phyloP scores from a whole-genome alignment of 345 rosid species.

The Alliaria petiolata region DNA sequence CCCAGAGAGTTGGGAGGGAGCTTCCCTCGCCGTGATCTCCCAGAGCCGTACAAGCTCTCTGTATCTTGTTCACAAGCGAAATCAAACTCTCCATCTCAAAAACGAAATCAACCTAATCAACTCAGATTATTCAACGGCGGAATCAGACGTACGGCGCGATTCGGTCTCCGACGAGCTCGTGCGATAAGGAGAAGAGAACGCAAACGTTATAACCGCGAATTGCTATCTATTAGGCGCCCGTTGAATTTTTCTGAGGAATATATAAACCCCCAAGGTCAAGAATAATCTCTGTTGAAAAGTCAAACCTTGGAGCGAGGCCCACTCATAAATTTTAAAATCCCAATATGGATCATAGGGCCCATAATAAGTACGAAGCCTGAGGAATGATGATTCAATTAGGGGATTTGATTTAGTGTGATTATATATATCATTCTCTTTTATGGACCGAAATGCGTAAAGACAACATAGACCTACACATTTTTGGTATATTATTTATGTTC shows the following conservation, averaged over 20 bases:
- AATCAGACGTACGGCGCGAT: constrained; percentile 12
- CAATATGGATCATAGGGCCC: not conserved
- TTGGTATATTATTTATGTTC: constrained; percentile 32
- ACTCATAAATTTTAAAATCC: not conserved
- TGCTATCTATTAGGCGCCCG: constrained; percentile 15
- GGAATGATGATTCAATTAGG: not conserved
- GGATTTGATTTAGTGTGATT: not conserved
- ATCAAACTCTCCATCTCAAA: constrained; percentile 74
- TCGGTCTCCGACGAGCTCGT: constrained; percentile 21
- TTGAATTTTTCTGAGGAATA: constrained; percentile 23
- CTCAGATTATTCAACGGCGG: not conserved
- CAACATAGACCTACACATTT: not conserved
- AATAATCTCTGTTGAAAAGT: constrained; percentile 7
- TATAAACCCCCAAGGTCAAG: not conserved
- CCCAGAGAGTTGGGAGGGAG: constrained; percentile 95
- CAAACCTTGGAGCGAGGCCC: not conserved
- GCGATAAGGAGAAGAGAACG: constrained; percentile 7
- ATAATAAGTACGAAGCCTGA: not conserved
- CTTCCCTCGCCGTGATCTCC: constrained; percentile 98
- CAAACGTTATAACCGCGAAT: constrained; percentile 24
- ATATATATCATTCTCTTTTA: not conserved
- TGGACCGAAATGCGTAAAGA: not conserved
- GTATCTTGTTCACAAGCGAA: constrained; percentile 79
- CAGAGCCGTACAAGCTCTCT: constrained; percentile 90
- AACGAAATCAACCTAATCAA: not conserved